These are phyloP conservation scores for Phytopythium cucurbitacearum DNA, from an alignment of 352 stramenopile genomes.

Conservation along the genomic window DNA sequence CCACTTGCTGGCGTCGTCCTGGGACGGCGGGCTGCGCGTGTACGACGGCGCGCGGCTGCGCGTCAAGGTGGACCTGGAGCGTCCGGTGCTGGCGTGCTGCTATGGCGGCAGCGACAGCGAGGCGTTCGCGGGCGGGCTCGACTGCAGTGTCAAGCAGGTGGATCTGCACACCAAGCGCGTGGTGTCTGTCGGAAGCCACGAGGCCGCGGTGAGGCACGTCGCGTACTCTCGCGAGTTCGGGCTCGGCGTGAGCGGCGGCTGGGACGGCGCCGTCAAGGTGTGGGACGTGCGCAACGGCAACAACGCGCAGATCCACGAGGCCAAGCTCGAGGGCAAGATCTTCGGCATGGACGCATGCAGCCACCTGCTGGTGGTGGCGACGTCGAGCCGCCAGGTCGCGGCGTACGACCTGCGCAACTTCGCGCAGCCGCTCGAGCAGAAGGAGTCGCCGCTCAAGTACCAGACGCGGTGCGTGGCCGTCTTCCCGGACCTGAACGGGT, in stretches of 20 bases:
- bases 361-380: conserved; percentile 57
- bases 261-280: conserved; percentile 59
- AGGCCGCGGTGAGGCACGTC: conserved; percentile 45
- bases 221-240: conserved; percentile 58
- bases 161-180: conserved; percentile 44
- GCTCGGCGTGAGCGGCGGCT: conserved; percentile 54
- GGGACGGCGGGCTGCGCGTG: conserved; percentile 67
- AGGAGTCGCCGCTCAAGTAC: conserved; percentile 86
- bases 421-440: conserved; percentile 44
- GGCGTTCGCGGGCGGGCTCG: conserved; percentile 70
- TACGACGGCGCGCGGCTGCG: conserved; percentile 60
- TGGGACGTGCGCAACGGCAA: conserved; percentile 63
- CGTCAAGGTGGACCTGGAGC: conserved; percentile 62
- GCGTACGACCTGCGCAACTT: conserved; percentile 87
- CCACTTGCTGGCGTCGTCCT: conserved; percentile 71
- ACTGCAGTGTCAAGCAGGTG: conserved; percentile 55
- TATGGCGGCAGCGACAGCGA: conserved; percentile 56
- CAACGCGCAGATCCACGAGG: conserved; percentile 44
- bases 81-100: conserved; percentile 62
- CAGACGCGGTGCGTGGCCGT: conserved; percentile 88
- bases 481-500: conserved; percentile 72
- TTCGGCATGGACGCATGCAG: conserved; percentile 60
- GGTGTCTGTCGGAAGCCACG: conserved; percentile 33
- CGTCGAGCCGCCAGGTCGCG: conserved; percentile 46
- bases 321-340: conserved; percentile 46